Base-by-base conservation (phyloP, 345 rosid genomes). In the Capsella bursapastoris region DNA sequence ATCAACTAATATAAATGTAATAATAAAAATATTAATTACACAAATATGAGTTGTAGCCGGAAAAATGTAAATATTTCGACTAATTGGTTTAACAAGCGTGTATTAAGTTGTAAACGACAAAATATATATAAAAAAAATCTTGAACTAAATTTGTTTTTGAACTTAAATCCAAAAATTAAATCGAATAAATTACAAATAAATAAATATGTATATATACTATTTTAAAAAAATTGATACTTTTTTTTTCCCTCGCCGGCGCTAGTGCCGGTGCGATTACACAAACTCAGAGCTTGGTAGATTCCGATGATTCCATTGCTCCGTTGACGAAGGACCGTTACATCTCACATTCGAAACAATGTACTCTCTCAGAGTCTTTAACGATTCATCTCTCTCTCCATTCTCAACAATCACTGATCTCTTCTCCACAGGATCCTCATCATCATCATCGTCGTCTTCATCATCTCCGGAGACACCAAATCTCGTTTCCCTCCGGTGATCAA, bases 341-440 rank as follows among this genome's bases (percentile, higher is more conserved):
- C 60, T 78, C 18, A 75, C 74, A 57, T 78, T 82, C 0, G 85
- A 84, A 52, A 90, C 53, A 52, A 85, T 80, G 69, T 77, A 86
- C 25, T 93, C 96, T 82, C 89, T 80, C n/a, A 86, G 81, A 70
- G 68, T 79, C 79, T 81, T 82, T 28, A 79, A 73, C 4, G 89
- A 80, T 59, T 63, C 82, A 71, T 81, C 80, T 81, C 84, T 79
- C 60, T 78, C 83, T 64, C 72, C 87, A 84, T 70, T 85, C 80
- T 83, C 58, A 72, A 57, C 45, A 57, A 86, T 28, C 79, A 88
- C 22, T 35, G 85, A 64, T 56, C 82, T 75, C 78, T 82, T 64
- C 66, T 15, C 78, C 76, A 62, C 70, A 62, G 3, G 83, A 78
- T 48, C 73, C 81, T 57, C 82, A 84, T 84, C 91, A 57, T 82